phyloP scores from a whole-genome alignment of 2,329 filamentous ascomycete species.

The Pleomassaria siparia region DNA sequence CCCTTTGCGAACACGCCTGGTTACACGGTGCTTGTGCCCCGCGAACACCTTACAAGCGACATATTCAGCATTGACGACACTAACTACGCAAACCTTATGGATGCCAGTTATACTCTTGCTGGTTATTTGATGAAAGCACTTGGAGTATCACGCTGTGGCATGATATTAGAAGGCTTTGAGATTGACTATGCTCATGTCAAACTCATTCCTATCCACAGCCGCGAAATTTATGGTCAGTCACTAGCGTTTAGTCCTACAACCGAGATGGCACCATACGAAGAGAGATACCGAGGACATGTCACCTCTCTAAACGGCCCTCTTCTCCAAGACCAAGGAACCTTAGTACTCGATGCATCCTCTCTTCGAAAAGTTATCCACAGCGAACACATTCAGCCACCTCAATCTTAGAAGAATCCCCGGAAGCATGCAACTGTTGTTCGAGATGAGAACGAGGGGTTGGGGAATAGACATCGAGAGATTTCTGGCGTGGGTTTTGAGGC shows the following conservation, averaged over 20 bases:
- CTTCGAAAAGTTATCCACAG: not conserved
- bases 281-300: constrained; percentile 4
- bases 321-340: constrained; percentile 1
- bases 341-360: constrained; percentile 1
- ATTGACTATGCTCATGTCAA: constrained; percentile 19
- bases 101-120: constrained; percentile 6
- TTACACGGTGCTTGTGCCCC: constrained; percentile 13
- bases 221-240: constrained; percentile 3
- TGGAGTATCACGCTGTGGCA: constrained; percentile 9
- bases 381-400: constrained; percentile 3
- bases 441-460: constrained; percentile 14
- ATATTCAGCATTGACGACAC: constrained; percentile 10
- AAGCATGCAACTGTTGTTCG: constrained; percentile 1
- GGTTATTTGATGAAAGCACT: constrained; percentile 8
- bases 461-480: constrained; percentile 17
- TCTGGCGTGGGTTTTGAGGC: constrained; percentile 12
- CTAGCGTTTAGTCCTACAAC: constrained; percentile 1
- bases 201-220: constrained; percentile 13
- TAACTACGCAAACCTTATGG: constrained; percentile 4
- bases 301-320: constrained; percentile 7
- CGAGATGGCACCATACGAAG: constrained; percentile 3
- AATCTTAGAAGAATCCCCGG: constrained; percentile 3
- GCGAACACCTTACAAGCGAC: constrained; percentile 14
- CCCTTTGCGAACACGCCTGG: constrained; percentile 16
- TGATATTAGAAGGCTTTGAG: constrained; percentile 19